Evolutionary conservation across 805 yeast species (phyloP).

Genomic region (Starmerella lactis-condensi): DNA sequence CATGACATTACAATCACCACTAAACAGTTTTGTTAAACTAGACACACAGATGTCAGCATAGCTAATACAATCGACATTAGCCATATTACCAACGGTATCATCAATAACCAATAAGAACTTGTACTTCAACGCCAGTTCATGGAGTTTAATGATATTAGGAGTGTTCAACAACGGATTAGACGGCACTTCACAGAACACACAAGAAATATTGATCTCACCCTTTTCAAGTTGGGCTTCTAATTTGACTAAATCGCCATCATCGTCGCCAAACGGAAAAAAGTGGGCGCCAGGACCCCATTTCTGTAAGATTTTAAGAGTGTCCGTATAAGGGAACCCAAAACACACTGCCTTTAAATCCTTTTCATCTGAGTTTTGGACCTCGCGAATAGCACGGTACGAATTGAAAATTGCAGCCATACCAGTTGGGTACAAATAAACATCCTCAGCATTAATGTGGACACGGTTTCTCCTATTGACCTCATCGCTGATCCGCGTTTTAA

Average conservation of each 20-base stretch:
- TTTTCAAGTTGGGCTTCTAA: conserved; percentile 42
- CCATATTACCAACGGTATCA: conserved; percentile 84
- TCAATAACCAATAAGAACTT: conserved; percentile 71
- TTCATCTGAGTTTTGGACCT: conserved; percentile 12
- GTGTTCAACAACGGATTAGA: conserved; percentile 82
- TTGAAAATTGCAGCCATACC: conserved; percentile 88
- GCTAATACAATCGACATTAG: conserved; percentile 63
- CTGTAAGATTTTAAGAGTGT: conserved; percentile 64
- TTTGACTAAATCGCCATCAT: conserved; percentile 41
- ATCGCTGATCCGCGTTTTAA: conserved; percentile 43
- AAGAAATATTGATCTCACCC: conserved; percentile 46
- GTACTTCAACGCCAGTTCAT: conserved; percentile 46
- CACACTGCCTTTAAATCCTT: conserved; percentile 48
- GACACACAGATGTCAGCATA: conserved; percentile 75
- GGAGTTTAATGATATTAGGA: conserved; percentile 52
- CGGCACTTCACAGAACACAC: conserved; percentile 83
- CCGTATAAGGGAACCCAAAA: conserved; percentile 92
- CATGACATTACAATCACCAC: conserved; percentile 91
- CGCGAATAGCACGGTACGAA: conserved; percentile 37
- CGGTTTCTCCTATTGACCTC: conserved; percentile 10
- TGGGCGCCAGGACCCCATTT: conserved; percentile 87
- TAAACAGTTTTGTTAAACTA: conserved; percentile 77
- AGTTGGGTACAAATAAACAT: conserved; percentile 61
- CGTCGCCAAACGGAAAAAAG: conserved; percentile 63
- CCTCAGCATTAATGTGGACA: conserved; percentile 3